Evolutionary conservation across 2,329 filamentous ascomycete species (phyloP).

Genomic region (Coleophoma cylindrospora): DNA sequence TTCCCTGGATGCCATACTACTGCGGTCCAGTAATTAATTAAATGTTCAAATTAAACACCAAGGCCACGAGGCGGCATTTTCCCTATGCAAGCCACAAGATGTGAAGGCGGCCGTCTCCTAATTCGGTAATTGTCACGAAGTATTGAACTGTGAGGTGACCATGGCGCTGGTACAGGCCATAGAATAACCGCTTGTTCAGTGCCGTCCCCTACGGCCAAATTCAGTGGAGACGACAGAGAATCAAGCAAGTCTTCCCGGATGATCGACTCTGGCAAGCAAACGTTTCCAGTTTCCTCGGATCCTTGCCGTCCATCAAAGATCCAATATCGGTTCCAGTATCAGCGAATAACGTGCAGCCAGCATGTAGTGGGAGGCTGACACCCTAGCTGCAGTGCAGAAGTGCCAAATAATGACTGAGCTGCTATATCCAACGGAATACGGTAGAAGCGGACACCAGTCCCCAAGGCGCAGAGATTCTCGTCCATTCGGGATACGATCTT

Average conservation of each 20-base stretch:
- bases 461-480: no score
- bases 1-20: neutral
- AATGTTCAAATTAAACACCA: neutral
- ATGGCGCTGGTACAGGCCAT: neutral
- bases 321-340: constrained; percentile 1
- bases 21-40: neutral
- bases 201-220: neutral
- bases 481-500: no score
- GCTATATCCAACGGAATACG: neutral
- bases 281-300: constrained; percentile 1
- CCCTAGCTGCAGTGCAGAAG: neutral
- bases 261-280: neutral
- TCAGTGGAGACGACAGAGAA: neutral
- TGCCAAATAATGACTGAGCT: neutral
- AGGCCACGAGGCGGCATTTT: neutral
- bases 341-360: neutral
- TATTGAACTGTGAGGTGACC: neutral
- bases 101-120: neutral
- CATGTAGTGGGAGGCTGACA: neutral
- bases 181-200: neutral
- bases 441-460: neutral
- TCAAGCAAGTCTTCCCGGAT: neutral
- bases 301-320: constrained; percentile 1
- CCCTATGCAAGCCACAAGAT: neutral
- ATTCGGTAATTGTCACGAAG: neutral